Base-by-base conservation (phyloP, 2,329 filamentous ascomycete species). In the Onygenales sp. region DNA sequence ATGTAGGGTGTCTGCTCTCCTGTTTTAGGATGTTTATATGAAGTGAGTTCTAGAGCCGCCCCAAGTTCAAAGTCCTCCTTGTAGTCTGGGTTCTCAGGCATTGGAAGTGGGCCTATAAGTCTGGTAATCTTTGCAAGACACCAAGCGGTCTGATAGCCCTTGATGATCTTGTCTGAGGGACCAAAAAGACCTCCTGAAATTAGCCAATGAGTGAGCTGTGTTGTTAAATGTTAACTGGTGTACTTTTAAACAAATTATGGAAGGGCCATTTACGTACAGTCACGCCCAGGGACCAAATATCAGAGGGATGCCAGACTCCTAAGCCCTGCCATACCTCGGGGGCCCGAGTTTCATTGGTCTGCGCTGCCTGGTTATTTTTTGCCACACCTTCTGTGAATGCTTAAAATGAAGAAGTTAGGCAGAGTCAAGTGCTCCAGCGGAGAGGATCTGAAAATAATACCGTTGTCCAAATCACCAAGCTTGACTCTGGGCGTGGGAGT, bases 221-320 rank as follows among this genome's bases (percentile, higher is more conserved):
- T 7, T 7, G 14, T 27, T n/a, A 10, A 17, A 17, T n/a, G 11
- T 13, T 32, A 1, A 31, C 13, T 10, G 10, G 32, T 27, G 3
- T 17, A 17, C 17, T 17, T 17, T 17, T 17, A 2, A 8, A 13
- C 27, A n/a, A 27, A 27, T 27, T 17, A 43, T 33, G 17, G 21
- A 6, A 42, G 10, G 17, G 17, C 17, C 17, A 17, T 17, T 27
- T 9, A 56, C 55, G 33, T 49, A 56, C 52, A 11, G 55, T 56
- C 2, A 56, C 49, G 2, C 52, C 55, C 13, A 54, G 39, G n/a
- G 55, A 54, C 55, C 55, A 56, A 4, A 56, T 52, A 46, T 56
- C 55, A 32, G 55, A 56, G 4, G 55, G 49, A 14, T 54, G 52
- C 55, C 55, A 56, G 27, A 54, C 48, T 14, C 55, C 52, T n/a